Evolutionary conservation across 139 green algal genomes (phyloP), one percentile per base, ranked within the genome.

Genomic region (Micromonas commoda): DNA sequence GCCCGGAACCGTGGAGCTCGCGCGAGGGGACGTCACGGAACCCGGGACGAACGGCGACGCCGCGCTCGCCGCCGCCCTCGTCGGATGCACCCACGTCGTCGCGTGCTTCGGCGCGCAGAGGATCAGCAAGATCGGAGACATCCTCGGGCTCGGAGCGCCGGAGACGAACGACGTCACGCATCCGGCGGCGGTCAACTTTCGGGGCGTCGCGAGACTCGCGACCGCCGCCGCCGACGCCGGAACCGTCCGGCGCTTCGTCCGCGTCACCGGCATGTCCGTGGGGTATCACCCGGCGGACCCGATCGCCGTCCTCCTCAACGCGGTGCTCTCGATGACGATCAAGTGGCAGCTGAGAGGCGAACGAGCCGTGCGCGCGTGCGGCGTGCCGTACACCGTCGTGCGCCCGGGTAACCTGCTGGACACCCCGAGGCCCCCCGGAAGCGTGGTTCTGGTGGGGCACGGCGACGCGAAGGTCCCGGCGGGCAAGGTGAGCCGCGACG

Each of bases 281-380:
- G 72, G 72, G 72, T 78, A 78, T 69, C 20, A 51, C 2, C 45
- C 72, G 31, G 45, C 60, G 38, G 31, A 78, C 28, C 61, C 29
- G 13, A 69, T 78, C 31, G 72, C 72, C 1, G 72, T 78, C 0
- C 61, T 78, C 31, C 33, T 78, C 19, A 78, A 78, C 33, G 34
- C 33, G 32, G 72, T 78, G 21, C 53, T 78, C 16, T 78, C 72
- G 31, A 78, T 78, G 72, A 69, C 72, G 72, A 78, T 78, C 53
- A 23, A 69, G 38, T 78, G 53, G 53, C 72, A 78, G 33, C 53
- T 78, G 24, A n/a, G 26, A 4, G 72, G 72, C 1, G 72, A 78
- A 52, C 5, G 38, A 9, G 72, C 72, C 45, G 45, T 57, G 9
- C 9, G 9, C 45, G 37, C 37, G 13, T 60, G 34, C 19, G 68